Base-by-base conservation (phyloP, 2,329 filamentous ascomycete genomes). In the Fusarium sambucinum region DNA sequence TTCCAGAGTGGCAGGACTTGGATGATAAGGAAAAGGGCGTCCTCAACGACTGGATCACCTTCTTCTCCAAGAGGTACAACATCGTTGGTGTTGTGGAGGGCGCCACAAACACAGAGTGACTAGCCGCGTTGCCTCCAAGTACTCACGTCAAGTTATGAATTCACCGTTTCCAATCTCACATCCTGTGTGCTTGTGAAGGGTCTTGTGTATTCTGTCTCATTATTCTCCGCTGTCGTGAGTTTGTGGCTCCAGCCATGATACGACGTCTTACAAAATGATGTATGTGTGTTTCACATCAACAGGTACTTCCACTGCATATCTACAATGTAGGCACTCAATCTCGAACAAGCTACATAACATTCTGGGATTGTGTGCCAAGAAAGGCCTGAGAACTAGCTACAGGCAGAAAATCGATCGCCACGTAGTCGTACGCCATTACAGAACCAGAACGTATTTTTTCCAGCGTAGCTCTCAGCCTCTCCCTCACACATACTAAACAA, bases 51-150 rank as follows among this genome's bases (percentile, higher is more conserved):
- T 99, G 96, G 96, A 89, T 91, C 68, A 97, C 92, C 3, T 99
- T 97, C 81, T 99, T 99, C 81, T 93, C 91, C 71, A 99, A 98
- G 84, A 87, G 96, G 59, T 99, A 99, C 82, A 98, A 97, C 74
- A 87, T 98, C 52, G 89, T 96, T 46, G 93, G 93, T 16, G 78
- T 84, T 57, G 87, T 92, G 17, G 81, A 85, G 62, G 87, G 86
- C 35, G 87, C 87, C 29, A 88, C 85, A 29, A 90, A 90, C 74
- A 80, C 81, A 74, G 85, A 84, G 29, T 74, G 71, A 74, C 73
- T 74, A 72, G 63, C 68, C 60, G 69, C 66, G 57, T 54, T 55
- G 57, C 60, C 63, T 48, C 59, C 63, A 57, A 65, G 57, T 47
- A 53, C 50, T 41, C 65, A 69, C 56, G 50, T 51, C 69, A 74